A percentile compares a stretch with the other conserved stretches of the same genome.
Conservation (phyloP, 202 grass and related monocot genomes). For the Eragrostis tef region DNA sequence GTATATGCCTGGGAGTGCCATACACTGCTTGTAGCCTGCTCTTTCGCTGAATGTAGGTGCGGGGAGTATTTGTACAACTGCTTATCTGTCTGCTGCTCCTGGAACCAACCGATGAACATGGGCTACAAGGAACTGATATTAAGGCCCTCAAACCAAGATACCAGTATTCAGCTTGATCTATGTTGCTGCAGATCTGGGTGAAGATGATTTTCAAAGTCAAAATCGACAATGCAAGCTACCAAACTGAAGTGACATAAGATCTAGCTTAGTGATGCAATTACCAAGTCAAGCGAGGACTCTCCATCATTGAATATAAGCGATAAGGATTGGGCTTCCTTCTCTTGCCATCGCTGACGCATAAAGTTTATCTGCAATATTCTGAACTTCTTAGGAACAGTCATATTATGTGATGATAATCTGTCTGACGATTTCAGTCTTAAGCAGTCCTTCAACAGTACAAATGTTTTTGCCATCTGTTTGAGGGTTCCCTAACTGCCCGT, state of each 20-base stretch:
- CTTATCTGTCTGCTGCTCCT: conserved; percentile 63
- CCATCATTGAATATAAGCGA: conserved; percentile 78
- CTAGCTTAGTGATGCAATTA: conserved; percentile 45
- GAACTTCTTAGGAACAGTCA: conserved; percentile 40
- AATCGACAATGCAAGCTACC: not conserved
- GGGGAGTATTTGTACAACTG: conserved; percentile 73
- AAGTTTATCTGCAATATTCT: conserved; percentile 75
- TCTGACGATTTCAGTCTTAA: conserved; percentile 83
- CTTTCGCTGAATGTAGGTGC: conserved; percentile 63
- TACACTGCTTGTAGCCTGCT: conserved; percentile 53
- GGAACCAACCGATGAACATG: conserved; percentile 54
- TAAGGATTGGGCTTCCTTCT: conserved; percentile 79
- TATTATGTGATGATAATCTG: conserved; percentile 65
- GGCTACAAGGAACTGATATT: conserved; percentile 59
- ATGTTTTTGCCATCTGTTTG: conserved; percentile 58
- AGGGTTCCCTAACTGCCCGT: conserved; percentile 83
- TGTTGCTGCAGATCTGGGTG: conserved; percentile 83
- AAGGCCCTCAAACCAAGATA: conserved; percentile 74
- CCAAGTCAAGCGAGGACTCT: conserved; percentile 88
- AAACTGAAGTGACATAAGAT: conserved; percentile 37
- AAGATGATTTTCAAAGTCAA: conserved; percentile 13
- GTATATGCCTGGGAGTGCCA: conserved; percentile 67
- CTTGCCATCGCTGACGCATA: conserved; percentile 63
- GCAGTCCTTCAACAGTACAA: conserved; percentile 66
- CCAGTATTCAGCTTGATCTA: conserved; percentile 84